Conservation (phyloP, 2,329 filamentous ascomycete species). For the Epichloe baconii region DNA sequence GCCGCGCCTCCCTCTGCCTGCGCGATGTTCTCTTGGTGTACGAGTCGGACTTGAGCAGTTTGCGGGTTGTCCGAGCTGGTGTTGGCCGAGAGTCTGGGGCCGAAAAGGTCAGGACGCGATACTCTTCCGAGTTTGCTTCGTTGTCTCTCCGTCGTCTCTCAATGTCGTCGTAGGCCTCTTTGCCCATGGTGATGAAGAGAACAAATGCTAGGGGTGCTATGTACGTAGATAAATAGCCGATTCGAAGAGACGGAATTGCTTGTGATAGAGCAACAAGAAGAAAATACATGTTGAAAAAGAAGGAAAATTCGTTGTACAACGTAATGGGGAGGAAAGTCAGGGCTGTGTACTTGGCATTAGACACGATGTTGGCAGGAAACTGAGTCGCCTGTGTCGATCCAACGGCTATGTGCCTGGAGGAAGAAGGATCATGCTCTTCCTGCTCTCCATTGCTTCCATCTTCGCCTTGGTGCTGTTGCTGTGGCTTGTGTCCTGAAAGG, state of each 20-base stretch:
- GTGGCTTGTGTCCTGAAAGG: conserved; percentile 29
- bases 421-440: conserved; percentile 48
- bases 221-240: conserved; percentile 91
- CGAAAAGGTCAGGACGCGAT: conserved; percentile 62
- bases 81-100: conserved; percentile 32
- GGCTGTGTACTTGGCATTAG: conserved; percentile 94
- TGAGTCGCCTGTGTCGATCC: conserved; percentile 59
- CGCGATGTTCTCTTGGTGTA: conserved; percentile 17
- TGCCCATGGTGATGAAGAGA: conserved; percentile 79
- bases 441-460: conserved; percentile 33
- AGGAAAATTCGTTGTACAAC: conserved; percentile 96
- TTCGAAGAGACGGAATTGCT: conserved; percentile 74
- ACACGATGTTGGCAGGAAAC: conserved; percentile 83
- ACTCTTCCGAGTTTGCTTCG: conserved; percentile 88
- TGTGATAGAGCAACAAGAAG: conserved; percentile 89
- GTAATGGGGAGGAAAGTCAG: conserved; percentile 90
- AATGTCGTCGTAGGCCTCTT: conserved; percentile 92
- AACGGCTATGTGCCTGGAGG: conserved; percentile 63
- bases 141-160: conserved; percentile 72
- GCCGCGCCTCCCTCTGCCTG: conserved; percentile 17
- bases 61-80: conserved; percentile 23
- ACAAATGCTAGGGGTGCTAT: conserved; percentile 88
- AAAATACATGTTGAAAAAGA: conserved; percentile 99
- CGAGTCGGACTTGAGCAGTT: conserved; percentile 31
- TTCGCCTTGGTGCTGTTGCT: conserved; percentile 15